Conservation (phyloP, 805 yeast genomes). For the Candida rishiriensis region DNA sequence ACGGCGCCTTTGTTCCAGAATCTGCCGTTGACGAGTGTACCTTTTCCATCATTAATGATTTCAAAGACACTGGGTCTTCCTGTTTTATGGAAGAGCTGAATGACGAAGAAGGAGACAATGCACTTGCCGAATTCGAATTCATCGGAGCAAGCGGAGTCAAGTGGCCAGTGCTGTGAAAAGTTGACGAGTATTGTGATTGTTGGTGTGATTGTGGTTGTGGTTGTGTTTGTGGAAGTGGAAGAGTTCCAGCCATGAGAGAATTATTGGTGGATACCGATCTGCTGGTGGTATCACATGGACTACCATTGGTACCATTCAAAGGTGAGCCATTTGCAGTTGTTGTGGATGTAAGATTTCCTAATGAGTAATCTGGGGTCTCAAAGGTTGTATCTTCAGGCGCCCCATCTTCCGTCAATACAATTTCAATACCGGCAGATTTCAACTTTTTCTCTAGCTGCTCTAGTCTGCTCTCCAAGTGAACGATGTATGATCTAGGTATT, state of each 20-base stretch:
- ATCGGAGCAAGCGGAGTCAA: too few species aligned
- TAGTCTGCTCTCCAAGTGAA: conserved; percentile 64
- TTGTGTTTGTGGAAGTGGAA: neutral
- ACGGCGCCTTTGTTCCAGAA: conserved; percentile 29
- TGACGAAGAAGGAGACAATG: neutral
- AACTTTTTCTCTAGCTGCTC: conserved; percentile 51
- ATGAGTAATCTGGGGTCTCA: neutral
- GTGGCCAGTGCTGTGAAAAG: too few species aligned
- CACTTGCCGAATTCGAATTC: neutral
- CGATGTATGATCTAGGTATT: conserved; percentile 74
- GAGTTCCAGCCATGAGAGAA: neutral
- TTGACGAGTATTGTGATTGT: too few species aligned
- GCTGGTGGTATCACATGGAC: neutral
- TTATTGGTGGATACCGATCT: conserved; percentile 1
- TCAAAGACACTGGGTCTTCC: neutral
- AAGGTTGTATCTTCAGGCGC: neutral
- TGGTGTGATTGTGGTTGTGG: too few species aligned
- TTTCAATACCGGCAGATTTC: conserved; percentile 32
- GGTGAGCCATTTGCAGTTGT: neutral
- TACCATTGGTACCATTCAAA: neutral
- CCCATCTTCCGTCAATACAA: neutral
- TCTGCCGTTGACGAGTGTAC: conserved; percentile 27
- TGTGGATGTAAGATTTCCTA: neutral
- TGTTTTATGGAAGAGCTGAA: neutral
- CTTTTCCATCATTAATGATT: conserved; percentile 15